Base-by-base conservation (phyloP, 371 early-diverging fungal genomes). In the Mucor racemosus region DNA sequence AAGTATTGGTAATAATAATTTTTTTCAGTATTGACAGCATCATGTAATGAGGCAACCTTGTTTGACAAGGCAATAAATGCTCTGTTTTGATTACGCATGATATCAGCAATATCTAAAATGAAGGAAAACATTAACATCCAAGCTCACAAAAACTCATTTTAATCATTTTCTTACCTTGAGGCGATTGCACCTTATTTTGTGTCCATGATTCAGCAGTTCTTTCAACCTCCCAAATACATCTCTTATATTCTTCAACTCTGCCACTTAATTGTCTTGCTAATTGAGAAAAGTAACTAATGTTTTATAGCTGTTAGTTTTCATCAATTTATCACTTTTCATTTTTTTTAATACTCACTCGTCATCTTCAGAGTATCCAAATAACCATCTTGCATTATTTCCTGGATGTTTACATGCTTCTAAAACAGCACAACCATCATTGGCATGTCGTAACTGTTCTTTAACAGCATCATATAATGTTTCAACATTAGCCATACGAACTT, bases 21-120 rank as follows among this genome's bases (percentile, higher is more conserved):
- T 54, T 86, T 82, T 60, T 84, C 76, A 62, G 77, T 75, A 41
- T 73, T 72, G 36, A 89, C 76, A 14, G 78, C 76, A 60, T 90
- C 90, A 75, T 92, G 87, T 14, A 88, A 75, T 14, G 73, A 65
- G 11, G 90, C 88, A 7, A 90, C 85, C 53, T 80, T 83, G 36
- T 79, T 76, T 3, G 90, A 86, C 34, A 90, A 68, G 19, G 87
- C 81, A 15, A 92, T 69, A 70, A 92, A 89, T 9, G 84, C 79
- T 31, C 85, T 77, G 63, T 92, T 85, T 64, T 92, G 92, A 62
- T 77, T 74, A 54, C 83, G 76, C 75, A 92, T 72, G 34, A 86
- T 85, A 48, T 78, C 78, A 8, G 83, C 81, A 67, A 86, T 76
- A 58, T 84, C 86, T 84, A 54, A 54, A 39, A 19, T 11, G 38